Percentiles rank a stretch among this genome's conserved stretches.
phyloP scores from a whole-genome alignment of 495 filamentous ascomycete genomes.

The Tuber calosporum region DNA sequence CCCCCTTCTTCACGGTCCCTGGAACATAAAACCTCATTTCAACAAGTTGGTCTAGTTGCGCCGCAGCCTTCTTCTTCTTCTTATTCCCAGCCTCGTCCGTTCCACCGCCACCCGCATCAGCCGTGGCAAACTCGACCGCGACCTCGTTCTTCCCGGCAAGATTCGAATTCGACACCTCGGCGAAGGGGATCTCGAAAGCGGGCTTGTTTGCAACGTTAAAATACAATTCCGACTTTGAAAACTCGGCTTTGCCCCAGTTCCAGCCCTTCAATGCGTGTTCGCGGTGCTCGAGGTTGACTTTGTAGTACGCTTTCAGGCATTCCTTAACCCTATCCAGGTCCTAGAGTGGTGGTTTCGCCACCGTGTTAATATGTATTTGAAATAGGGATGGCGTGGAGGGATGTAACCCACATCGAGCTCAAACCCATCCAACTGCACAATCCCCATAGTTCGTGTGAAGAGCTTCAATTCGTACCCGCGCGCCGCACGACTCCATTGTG shows the following conservation, averaged over 20 bases:
- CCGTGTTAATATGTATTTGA: background rate
- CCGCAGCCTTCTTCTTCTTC: constrained; percentile 79
- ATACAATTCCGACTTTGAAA: constrained; percentile 84
- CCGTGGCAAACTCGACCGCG: constrained; percentile 84
- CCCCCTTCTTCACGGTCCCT: constrained; percentile 75
- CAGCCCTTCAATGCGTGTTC: constrained; percentile 94
- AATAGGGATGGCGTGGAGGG: background rate
- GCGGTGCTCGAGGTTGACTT: constrained; percentile 77
- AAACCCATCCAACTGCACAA: constrained; percentile 93
- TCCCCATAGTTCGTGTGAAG: constrained; percentile 67
- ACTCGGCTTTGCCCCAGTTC: constrained; percentile 99
- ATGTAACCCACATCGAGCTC: constrained; percentile 62
- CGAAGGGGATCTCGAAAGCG: constrained; percentile 94
- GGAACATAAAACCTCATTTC: constrained; percentile 99
- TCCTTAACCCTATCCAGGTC: constrained; percentile 84
- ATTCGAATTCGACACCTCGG: constrained; percentile 96
- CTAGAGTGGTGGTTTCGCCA: constrained; percentile 44
- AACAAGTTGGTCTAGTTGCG: constrained; percentile 82
- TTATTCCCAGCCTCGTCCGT: constrained; percentile 88
- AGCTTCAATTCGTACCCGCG: constrained; percentile 92
- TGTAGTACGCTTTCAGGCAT: constrained; percentile 93
- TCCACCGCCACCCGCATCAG: constrained; percentile 77
- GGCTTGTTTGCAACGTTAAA: constrained; percentile 97
- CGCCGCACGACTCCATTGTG: constrained; percentile 92
- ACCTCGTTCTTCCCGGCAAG: constrained; percentile 97